Percentiles rank a stretch among this genome's conserved stretches.
phyloP scores from a whole-genome alignment of 768 basidiomycete genomes.

The Austroboletus festivus region DNA sequence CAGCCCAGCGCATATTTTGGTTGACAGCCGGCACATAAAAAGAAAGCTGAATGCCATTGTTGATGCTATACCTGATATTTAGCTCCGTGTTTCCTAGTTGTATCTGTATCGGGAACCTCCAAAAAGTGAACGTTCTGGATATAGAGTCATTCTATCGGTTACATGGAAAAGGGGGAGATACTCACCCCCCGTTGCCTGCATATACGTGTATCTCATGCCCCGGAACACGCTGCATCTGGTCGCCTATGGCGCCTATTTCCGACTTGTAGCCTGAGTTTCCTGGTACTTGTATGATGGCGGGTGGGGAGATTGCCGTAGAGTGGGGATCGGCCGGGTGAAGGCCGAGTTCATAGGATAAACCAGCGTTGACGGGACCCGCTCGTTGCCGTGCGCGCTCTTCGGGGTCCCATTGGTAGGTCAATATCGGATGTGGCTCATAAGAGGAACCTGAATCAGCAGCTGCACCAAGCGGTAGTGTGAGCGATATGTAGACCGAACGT shows the following conservation, averaged over 20 bases:
- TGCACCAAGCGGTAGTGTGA: constrained; percentile 23
- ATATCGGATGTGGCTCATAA: constrained; percentile 69
- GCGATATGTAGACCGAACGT: not conserved
- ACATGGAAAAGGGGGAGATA: not conserved
- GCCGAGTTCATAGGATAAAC: constrained; percentile 49
- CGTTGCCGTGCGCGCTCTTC: constrained; percentile 30
- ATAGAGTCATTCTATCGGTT: not conserved
- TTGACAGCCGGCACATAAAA: constrained; percentile 80
- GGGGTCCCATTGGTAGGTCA: constrained; percentile 76
- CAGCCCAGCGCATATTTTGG: constrained; percentile 93
- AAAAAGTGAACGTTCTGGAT: constrained; percentile 83
- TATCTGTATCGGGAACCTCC: constrained; percentile 86
- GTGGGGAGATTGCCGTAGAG: constrained; percentile 40
- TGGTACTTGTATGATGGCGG: not conserved
- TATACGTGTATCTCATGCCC: constrained; percentile 79
- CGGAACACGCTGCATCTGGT: constrained; percentile 41
- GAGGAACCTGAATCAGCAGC: constrained; percentile 76
- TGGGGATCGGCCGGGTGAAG: constrained; percentile 77
- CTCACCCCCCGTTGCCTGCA: constrained; percentile 52
- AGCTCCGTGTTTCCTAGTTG: constrained; percentile 72
- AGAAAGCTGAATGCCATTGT: constrained; percentile 68
- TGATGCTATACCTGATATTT: constrained; percentile 76
- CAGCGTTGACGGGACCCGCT: constrained; percentile 26
- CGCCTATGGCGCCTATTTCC: constrained; percentile 17
- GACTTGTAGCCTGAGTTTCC: constrained; percentile 17